A percentile compares a stretch with the other conserved stretches of the same genome.
Conservation (phyloP, 768 basidiomycete species). For the Kwoniella shandongensis region DNA sequence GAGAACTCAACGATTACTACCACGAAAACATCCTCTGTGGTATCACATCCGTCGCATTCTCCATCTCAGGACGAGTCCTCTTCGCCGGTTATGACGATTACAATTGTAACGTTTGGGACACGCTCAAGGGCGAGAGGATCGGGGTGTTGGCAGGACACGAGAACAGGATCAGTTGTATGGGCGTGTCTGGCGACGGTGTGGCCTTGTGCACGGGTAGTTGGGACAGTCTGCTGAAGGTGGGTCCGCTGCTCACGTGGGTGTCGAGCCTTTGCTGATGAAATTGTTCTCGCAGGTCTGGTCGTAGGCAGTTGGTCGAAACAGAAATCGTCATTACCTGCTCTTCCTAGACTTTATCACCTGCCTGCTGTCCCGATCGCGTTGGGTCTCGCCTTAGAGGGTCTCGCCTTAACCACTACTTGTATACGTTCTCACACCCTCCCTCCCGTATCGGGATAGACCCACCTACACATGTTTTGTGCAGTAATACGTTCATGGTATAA, state of each 20-base stretch:
- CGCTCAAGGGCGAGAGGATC: constrained; percentile 94
- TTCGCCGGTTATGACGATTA: constrained; percentile 99
- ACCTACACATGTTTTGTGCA: too few relatives aligned
- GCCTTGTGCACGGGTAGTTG: constrained; percentile 97
- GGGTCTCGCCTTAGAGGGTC: too few relatives aligned
- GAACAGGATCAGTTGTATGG: constrained; percentile 94
- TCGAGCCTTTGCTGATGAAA: too few relatives aligned
- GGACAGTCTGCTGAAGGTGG: constrained; percentile 93
- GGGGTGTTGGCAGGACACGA: constrained; percentile 97
- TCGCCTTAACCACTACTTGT: too few relatives aligned
- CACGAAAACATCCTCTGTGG: constrained; percentile 99
- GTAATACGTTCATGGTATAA: too few relatives aligned
- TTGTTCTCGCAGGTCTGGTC: too few relatives aligned
- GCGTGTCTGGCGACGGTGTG: constrained; percentile 95
- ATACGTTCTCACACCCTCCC: too few relatives aligned
- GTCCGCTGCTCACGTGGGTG: constrained; percentile 46
- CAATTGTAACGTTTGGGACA: constrained; percentile 99
- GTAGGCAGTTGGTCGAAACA: too few relatives aligned
- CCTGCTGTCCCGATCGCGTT: too few relatives aligned
- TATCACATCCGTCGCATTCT: constrained; percentile 98
- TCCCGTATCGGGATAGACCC: too few relatives aligned
- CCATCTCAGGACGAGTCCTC: constrained; percentile 91
- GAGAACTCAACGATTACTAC: constrained; percentile 93
- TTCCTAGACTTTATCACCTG: too few relatives aligned
- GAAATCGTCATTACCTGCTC: too few relatives aligned